A percentile compares a stretch with the other conserved stretches of the same genome.
Evolutionary conservation across 1,139 yeast genomes (phyloP).

Genomic region (Yamadazyma atlantica): DNA sequence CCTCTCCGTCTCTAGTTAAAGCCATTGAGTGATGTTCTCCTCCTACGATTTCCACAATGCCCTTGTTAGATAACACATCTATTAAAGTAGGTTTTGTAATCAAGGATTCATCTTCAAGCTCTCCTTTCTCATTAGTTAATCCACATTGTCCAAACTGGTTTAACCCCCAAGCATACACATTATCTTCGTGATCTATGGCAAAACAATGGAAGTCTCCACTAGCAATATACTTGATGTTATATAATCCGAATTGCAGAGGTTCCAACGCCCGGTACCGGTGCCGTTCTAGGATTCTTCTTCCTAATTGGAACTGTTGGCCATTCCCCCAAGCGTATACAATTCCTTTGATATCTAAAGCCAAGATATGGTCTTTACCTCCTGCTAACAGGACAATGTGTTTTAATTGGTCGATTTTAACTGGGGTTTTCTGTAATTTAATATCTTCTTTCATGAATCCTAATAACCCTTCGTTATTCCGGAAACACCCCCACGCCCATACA

Average conservation of each 20-base stretch:
- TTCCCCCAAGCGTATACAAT: conserved; percentile 96
- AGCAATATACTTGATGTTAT: conserved; percentile 74
- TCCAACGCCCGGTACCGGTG: conserved; percentile 68
- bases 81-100: conserved; percentile 77
- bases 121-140: conserved; percentile 51
- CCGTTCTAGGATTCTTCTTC: conserved; percentile 78
- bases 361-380: conserved; percentile 87
- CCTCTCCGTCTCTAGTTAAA: conserved; percentile 65
- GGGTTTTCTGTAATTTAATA: conserved; percentile 62
- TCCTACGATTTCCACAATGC: conserved; percentile 68
- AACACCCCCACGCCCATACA: conserved; percentile 97
- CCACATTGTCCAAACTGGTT: conserved; percentile 98
- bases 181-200: conserved; percentile 75
- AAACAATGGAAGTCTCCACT: conserved; percentile 96
- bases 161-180: conserved; percentile 87
- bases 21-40: conserved; percentile 96
- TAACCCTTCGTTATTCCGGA: conserved; percentile 88
- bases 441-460: conserved; percentile 72
- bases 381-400: conserved; percentile 82
- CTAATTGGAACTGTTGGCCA: conserved; percentile 90
- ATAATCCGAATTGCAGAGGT: conserved; percentile 77
- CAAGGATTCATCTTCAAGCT: conserved; percentile 78
- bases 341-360: conserved; percentile 83
- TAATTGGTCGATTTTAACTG: conserved; percentile 61
- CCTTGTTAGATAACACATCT: conserved; percentile 53